Base-by-base conservation (phyloP, 2,329 filamentous ascomycete species). In the Fusarium agapanthi region DNA sequence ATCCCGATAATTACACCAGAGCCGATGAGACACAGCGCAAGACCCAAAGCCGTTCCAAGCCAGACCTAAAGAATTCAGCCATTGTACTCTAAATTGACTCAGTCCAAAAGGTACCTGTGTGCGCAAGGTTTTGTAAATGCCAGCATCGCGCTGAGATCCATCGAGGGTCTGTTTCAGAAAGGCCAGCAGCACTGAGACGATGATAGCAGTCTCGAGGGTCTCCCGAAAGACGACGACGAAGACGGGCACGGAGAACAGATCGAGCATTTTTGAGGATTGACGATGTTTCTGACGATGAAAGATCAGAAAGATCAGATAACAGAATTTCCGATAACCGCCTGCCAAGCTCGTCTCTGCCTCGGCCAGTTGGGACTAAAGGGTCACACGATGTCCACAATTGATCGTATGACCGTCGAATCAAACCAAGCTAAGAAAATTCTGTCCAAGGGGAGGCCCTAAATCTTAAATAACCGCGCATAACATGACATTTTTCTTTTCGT, bases 161-260 rank as follows among this genome's bases (percentile, higher is more conserved):
- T 85, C 86, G 47, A 97, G 87, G 4, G 92, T 93, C 81, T 96
- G 93, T 81, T 95, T 96, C 65, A 97, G 84, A 80, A 96, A 97
- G 22, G 94, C 90, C 35, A 97, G 88, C 32, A 97, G 86, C 22
- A 97, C 92, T 0, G 94, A 96, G 69, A 97, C 90, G 76, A 97
- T 93, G 79, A 97, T 94, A 77, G 89, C 91, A 2, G 92, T 93
- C 85, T 97, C 94, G 59, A 97, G 85, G 48, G 91, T 90, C 84
- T 97, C 95, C 78, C 95, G 91, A 80, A 97, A 97, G 83, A 93
- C 91, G 81, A 97, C 93, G 84, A 97, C 95, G 85, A 97, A 97
- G 55, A 97, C 90, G 75, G 92, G 92, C 18, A 94, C 90, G 66
- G 92, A 89, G 80, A 95, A 95, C 61, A 95, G 89, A 79, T 92